These are phyloP conservation scores for Plectosphaerella sp. DNA, from an alignment of 2,329 filamentous ascomycete species.

Conservation along the genomic window DNA sequence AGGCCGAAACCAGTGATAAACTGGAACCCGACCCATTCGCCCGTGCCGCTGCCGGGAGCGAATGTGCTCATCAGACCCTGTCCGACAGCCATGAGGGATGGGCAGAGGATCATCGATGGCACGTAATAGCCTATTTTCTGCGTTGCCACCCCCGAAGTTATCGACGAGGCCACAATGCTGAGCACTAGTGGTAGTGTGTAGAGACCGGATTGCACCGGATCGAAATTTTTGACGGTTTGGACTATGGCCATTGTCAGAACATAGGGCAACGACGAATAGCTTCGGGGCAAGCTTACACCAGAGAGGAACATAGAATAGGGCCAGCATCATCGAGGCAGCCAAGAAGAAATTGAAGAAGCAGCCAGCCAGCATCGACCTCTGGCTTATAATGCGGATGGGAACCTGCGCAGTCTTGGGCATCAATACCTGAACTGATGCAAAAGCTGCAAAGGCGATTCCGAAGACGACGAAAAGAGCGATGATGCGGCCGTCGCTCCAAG, in stretches of 20 bases:
- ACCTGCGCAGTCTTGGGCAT: conserved; percentile 53
- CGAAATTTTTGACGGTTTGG: conserved; percentile 50
- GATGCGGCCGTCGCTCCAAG: conserved; percentile 48
- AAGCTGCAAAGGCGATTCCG: conserved; percentile 38
- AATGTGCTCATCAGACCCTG: conserved; percentile 56
- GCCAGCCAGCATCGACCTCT: conserved; percentile 49
- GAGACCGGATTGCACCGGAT: conserved; percentile 50
- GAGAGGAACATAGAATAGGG: conserved; percentile 49
- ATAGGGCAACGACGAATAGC: not conserved
- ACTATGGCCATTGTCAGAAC: conserved; percentile 25
- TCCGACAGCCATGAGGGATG: conserved; percentile 45
- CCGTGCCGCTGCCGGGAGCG: conserved; percentile 35
- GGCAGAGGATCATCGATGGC: conserved; percentile 48
- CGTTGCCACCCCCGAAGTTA: conserved; percentile 42
- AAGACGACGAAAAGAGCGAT: conserved; percentile 51
- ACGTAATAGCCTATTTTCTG: conserved; percentile 56
- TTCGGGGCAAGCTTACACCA: conserved; percentile 41
- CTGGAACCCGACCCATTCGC: conserved; percentile 57
- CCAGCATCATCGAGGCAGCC: conserved; percentile 46
- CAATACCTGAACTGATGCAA: conserved; percentile 46
- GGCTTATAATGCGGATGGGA: conserved; percentile 48
- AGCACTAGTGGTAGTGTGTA: conserved; percentile 54
- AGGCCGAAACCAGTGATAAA: conserved; percentile 55
- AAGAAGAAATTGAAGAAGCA: conserved; percentile 42
- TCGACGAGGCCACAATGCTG: conserved; percentile 47